phyloP scores from a whole-genome alignment of 768 basidiomycete genomes.

The Phylloporus sp. region DNA sequence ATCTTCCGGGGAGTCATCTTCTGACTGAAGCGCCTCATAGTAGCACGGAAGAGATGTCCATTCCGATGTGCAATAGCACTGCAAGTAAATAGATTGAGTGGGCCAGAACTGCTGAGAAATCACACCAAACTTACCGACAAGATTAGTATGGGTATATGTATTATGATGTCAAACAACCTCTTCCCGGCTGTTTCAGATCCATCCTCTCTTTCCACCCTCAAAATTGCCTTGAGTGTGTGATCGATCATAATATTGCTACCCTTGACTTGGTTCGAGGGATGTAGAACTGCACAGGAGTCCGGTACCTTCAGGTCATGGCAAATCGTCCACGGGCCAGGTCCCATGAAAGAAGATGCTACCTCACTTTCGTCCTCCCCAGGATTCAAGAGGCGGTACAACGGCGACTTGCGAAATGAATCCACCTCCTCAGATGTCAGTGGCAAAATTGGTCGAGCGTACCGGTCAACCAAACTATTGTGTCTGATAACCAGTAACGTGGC shows the following conservation, averaged over 20 bases:
- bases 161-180: slow-evolving; percentile 84
- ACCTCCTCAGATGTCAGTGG: slow-evolving; percentile 73
- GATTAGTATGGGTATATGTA: slow-evolving; percentile 82
- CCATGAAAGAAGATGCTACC: slow-evolving; percentile 58
- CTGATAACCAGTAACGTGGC: slow-evolving; percentile 63
- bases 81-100: background rate
- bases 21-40: slow-evolving; percentile 33
- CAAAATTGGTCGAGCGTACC: slow-evolving; percentile 58
- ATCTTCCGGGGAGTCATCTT: slow-evolving; percentile 3
- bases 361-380: slow-evolving; percentile 53
- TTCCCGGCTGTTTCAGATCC: slow-evolving; percentile 64
- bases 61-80: slow-evolving; percentile 82
- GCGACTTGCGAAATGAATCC: slow-evolving; percentile 61
- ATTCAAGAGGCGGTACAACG: slow-evolving; percentile 50
- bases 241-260: slow-evolving; percentile 65
- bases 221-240: slow-evolving; percentile 76
- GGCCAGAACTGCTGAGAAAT: background rate
- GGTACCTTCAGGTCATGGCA: slow-evolving; percentile 69
- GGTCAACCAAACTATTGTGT: slow-evolving; percentile 37
- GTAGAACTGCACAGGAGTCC: slow-evolving; percentile 52
- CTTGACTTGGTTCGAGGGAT: slow-evolving; percentile 64
- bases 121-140: slow-evolving; percentile 61
- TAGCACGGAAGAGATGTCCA: slow-evolving; percentile 80
- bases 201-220: slow-evolving; percentile 81
- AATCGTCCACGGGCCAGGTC: slow-evolving; percentile 86